Base-by-base conservation (phyloP, 2,329 filamentous ascomycete genomes). In the Neurospora sp. region DNA sequence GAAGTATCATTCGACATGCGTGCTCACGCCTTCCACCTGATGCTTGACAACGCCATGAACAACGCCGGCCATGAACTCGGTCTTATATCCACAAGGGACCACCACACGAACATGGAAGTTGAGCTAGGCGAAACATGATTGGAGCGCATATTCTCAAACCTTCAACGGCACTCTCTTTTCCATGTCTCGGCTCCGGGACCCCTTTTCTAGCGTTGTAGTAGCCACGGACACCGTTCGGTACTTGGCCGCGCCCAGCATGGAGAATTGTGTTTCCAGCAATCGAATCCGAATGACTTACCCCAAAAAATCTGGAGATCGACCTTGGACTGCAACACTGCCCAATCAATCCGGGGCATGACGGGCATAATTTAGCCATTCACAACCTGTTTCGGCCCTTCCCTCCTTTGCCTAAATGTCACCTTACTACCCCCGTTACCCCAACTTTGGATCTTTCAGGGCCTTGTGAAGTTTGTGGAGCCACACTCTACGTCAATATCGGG, bases 41-140 rank as follows among this genome's bases (percentile, higher is more conserved):
- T 77, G 10, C 70, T 76, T 0, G 70, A 72, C 1, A 80, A 79
- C 66, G 75, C 74, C 8, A 69, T 58, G 38, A 69, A 69, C 73
- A 39, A 70, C 70, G 3, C 71, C 46, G 11, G 68, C 68, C 3
- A 39, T 66, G 23, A 78, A 73, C 78, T 82, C 19, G 71, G 73
- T 1, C 73, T 84, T 10, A 74, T 80, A 28, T 81, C 80, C 28
- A 83, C 81, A 2, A 78, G 78, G 0, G 80, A 81, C 70, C 77
- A 82, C 42, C 81, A 83, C 67, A 80, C 77, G 2, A 71, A 58
- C 1, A 10, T 75, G 0, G 81, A 83, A 2, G 66, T 70, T 4
- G 82, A 83, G 17, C 71, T 82, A 9, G 79, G 79, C 5, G 73
- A 71, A 39, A 52, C 36, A 11, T 72, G 69, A 73, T 36, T 46